Conservation (phyloP, 768 basidiomycete genomes). For the Auriscalpium microsporum region DNA sequence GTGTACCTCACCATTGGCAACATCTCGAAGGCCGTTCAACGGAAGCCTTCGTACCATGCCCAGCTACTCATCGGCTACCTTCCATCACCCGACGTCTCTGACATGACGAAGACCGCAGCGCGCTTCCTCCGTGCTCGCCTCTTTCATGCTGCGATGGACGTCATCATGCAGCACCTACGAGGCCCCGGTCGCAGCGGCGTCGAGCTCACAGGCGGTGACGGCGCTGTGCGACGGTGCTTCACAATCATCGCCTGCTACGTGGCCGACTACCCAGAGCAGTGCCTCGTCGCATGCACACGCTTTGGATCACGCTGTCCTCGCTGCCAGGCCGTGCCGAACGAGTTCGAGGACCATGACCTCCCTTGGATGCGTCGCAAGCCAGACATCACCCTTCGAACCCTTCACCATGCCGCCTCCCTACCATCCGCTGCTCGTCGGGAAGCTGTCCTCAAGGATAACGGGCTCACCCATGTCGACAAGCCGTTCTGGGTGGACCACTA, state of each 20-base stretch:
- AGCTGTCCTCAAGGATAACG: not conserved
- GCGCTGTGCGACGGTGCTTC: slow-evolving; percentile 4
- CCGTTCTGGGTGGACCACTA: slow-evolving; percentile 16
- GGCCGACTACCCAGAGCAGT: slow-evolving; percentile 20
- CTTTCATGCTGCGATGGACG: slow-evolving; percentile 14
- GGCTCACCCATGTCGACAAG: not conserved
- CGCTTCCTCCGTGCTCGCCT: slow-evolving; percentile 2
- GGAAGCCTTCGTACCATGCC: slow-evolving; percentile 8
- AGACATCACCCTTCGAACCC: not conserved
- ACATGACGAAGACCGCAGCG: not conserved
- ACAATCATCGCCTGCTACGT: slow-evolving; percentile 16
- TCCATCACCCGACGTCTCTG: slow-evolving; percentile 8
- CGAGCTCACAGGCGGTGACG: slow-evolving; percentile 10
- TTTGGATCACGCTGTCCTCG: not conserved
- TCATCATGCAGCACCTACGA: slow-evolving; percentile 7
- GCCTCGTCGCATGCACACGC: slow-evolving; percentile 8
- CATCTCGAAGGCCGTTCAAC: slow-evolving; percentile 15
- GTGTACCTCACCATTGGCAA: slow-evolving; percentile 24
- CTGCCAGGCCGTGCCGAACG: not conserved
- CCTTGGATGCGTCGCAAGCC: not conserved
- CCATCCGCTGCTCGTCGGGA: not conserved
- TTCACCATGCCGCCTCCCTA: not conserved
- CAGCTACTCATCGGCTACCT: slow-evolving; percentile 20
- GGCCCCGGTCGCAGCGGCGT: slow-evolving; percentile 12
- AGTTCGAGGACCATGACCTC: not conserved